Percentiles rank a stretch among this genome's conserved stretches.
Conservation (phyloP, 768 basidiomycete genomes). For the Tylopilus felleus region DNA sequence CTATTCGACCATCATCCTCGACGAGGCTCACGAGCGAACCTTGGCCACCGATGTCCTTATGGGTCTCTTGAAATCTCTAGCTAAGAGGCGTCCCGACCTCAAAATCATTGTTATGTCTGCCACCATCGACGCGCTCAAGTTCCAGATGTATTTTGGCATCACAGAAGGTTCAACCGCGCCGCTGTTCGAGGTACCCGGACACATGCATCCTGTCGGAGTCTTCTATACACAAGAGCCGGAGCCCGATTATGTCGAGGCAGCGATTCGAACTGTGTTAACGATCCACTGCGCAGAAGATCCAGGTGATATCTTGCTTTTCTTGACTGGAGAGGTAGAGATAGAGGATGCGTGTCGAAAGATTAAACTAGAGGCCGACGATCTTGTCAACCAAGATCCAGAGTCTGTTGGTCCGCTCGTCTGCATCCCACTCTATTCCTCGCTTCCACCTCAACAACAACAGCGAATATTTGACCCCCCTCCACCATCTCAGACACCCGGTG, state of each 20-base stretch:
- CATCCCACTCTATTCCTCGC: constrained; percentile 90
- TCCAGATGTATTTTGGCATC: constrained; percentile 87
- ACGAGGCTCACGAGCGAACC: constrained; percentile 98
- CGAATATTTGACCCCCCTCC: constrained; percentile 75
- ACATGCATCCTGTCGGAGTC: constrained; percentile 93
- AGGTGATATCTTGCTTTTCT: constrained; percentile 90
- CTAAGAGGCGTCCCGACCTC: constrained; percentile 77
- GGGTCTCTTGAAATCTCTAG: constrained; percentile 88
- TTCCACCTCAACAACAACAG: constrained; percentile 91
- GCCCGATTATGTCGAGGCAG: constrained; percentile 94
- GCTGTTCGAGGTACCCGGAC: constrained; percentile 85
- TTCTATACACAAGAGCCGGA: constrained; percentile 92
- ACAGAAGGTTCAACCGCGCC: constrained; percentile 50
- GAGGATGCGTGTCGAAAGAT: constrained; percentile 95
- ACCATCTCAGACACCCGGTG: constrained; percentile 49
- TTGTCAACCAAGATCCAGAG: constrained; percentile 64
- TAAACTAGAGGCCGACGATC: constrained; percentile 82
- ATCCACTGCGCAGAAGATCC: constrained; percentile 64
- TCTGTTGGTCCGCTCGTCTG: constrained; percentile 84
- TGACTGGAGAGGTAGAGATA: constrained; percentile 98
- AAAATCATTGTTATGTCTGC: constrained; percentile 99
- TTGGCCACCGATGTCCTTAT: constrained; percentile 97
- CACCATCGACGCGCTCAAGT: constrained; percentile 94
- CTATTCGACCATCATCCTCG: constrained; percentile 98
- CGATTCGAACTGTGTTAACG: constrained; percentile 73